A percentile compares a stretch with the other conserved stretches of the same genome.
phyloP scores from a whole-genome alignment of 441 rosid species.

The Populus hybrid region DNA sequence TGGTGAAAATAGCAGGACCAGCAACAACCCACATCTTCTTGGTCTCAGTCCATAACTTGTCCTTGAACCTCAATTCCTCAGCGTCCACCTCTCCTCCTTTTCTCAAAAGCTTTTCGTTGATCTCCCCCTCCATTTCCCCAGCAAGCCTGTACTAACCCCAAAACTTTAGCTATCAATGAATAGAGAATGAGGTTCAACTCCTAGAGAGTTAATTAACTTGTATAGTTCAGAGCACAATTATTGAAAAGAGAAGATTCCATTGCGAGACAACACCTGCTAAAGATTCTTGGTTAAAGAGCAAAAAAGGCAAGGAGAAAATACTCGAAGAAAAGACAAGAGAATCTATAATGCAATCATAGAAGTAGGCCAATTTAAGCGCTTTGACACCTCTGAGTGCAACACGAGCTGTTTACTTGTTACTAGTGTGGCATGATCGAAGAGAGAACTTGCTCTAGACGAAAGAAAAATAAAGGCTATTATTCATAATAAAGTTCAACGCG shows the following conservation, averaged over 20 bases:
- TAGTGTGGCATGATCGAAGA: too few species aligned
- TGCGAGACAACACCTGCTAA: neutral
- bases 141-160: neutral
- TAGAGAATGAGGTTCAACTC: neutral
- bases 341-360: neutral
- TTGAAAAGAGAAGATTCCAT: neutral
- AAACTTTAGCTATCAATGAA: neutral
- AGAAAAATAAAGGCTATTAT: too few species aligned
- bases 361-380: too few species aligned
- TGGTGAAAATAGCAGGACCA: constrained; percentile 70
- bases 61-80: constrained; percentile 26
- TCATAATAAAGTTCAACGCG: too few species aligned
- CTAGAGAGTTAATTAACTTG: too few species aligned
- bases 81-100: constrained; percentile 8
- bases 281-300: too few species aligned
- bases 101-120: constrained; percentile 33
- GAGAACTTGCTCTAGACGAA: too few species aligned
- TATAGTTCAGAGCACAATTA: neutral
- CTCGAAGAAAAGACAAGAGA: neutral
- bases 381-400: too few species aligned
- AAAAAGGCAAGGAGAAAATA: too few species aligned
- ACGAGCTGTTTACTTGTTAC: too few species aligned
- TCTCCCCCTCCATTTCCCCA: constrained; percentile 29
- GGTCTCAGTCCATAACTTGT: constrained; percentile 46
- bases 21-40: constrained; percentile 77